phyloP scores from a whole-genome alignment of 768 basidiomycete species.

The Pleurotus platypus region DNA sequence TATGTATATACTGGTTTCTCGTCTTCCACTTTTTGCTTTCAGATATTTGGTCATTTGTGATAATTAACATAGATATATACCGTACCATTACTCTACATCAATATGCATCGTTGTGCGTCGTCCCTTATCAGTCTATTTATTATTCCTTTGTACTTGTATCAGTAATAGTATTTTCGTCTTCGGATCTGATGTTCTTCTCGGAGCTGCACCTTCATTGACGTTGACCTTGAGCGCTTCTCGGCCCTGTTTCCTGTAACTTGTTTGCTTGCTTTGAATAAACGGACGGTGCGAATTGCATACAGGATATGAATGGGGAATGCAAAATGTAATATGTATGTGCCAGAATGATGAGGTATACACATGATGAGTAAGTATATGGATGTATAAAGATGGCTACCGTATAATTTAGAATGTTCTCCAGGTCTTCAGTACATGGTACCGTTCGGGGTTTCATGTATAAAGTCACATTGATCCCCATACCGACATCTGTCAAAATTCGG shows the following conservation, averaged over 20 bases:
- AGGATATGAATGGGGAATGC: background rate
- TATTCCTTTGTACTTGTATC: conserved; percentile 17
- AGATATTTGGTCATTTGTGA: conserved; percentile 11
- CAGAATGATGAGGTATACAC: background rate
- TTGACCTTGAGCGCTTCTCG: too few relatives aligned
- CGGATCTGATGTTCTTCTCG: background rate
- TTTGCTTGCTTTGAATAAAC: background rate
- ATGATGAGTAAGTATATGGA: background rate
- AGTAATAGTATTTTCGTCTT: conserved; percentile 6
- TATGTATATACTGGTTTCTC: conserved; percentile 13
- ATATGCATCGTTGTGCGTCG: conserved; percentile 12
- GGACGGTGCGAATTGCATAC: background rate
- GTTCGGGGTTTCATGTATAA: conserved; percentile 53
- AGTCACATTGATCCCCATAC: conserved; percentile 87
- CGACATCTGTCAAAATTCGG: conserved; percentile 69
- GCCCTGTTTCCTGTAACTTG: too few relatives aligned
- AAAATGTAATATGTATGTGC: background rate
- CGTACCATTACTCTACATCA: conserved; percentile 10
- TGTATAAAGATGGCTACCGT: background rate
- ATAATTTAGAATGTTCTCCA: conserved; percentile 9
- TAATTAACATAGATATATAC: conserved; percentile 11
- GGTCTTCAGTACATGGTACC: conserved; percentile 21
- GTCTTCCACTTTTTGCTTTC: conserved; percentile 19
- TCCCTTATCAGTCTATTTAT: conserved; percentile 28
- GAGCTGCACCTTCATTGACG: background rate